Base-by-base conservation (phyloP, 495 filamentous ascomycete genomes). In the Beverwykella pulmonaria region DNA sequence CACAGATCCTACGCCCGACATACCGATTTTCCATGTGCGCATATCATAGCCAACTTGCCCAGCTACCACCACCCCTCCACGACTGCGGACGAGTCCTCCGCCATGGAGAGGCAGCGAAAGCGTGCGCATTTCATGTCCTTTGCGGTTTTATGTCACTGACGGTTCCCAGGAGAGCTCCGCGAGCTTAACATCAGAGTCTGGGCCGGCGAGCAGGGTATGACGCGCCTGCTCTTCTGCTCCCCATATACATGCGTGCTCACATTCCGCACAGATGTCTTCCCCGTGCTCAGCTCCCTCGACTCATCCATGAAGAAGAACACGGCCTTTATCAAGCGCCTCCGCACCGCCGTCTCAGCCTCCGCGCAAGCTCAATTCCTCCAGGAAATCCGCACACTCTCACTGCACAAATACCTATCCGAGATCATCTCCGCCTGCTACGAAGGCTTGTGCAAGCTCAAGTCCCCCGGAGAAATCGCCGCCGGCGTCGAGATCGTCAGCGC, bases 261-360 rank as follows among this genome's bases (percentile, higher is more conserved):
- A 41, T 67, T 63, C 25, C 55, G 23, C 67, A 44, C 71, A 97
- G 93, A 90, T 80, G 78, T 95, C 32, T 95, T 96, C 75, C 82
- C 86, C 34, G 86, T 93, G 63, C 85, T 82, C 76, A 82, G 84
- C 61, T 90, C 92, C 26, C 88, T 99, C 66, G 95, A 99, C 76
- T 96, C 95, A 19, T 93, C 93, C 30, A 83, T 99, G 71, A 98
- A 97, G 82, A 99, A 98, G 79, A 99, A 99, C 73, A 99, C 94
- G 14, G 93, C 93, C 62, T 97, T 98, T 77, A 99, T 99, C 76
- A 97, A 97, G 77, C 90, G 95, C 57, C 82, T 98, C 34, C 91
- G 94, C 36, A 97, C 94, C 27, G 90, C 92, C 44, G 88, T 98
- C 65, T 92, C 86, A 61, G 80, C 90, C 53, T 83, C 91, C 53